Percentiles rank a stretch among this genome's conserved stretches.
These are phyloP conservation scores for Polyplosphaeria fusca DNA, from an alignment of 495 filamentous ascomycete genomes.

Conservation along the genomic window DNA sequence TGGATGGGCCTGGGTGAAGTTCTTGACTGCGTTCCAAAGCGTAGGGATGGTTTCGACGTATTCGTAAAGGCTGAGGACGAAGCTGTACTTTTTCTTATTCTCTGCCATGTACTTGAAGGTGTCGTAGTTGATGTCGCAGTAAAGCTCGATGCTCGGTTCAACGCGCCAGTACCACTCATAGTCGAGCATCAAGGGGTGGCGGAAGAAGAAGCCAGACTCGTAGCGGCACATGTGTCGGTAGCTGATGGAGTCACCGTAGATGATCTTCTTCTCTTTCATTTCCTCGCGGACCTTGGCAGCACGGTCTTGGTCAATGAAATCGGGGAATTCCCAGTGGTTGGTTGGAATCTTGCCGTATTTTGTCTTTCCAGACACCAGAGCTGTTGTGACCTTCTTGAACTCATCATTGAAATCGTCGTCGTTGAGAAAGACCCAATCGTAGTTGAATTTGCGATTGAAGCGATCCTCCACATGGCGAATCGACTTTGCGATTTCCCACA, in stretches of 20 bases:
- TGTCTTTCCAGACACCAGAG: slow-evolving; percentile 84
- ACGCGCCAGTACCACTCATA: slow-evolving; percentile 52
- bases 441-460: slow-evolving; percentile 93
- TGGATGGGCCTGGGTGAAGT: slow-evolving; percentile 83
- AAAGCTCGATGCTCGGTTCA: slow-evolving; percentile 46
- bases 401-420: slow-evolving; percentile 86
- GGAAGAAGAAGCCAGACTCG: slow-evolving; percentile 52
- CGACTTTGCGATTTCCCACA: slow-evolving; percentile 94
- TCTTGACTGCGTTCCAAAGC: slow-evolving; percentile 88
- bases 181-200: slow-evolving; percentile 45
- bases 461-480: slow-evolving; percentile 95
- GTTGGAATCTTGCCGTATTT: slow-evolving; percentile 68
- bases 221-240: slow-evolving; percentile 53
- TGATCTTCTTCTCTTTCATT: slow-evolving; percentile 50
- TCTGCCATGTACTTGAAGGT: slow-evolving; percentile 48
- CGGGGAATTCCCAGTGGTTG: slow-evolving; percentile 52
- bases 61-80: slow-evolving; percentile 66
- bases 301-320: slow-evolving; percentile 55
- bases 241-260: slow-evolving; percentile 80
- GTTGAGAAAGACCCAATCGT: slow-evolving; percentile 99
- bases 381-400: slow-evolving; percentile 87
- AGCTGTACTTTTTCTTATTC: slow-evolving; percentile 47
- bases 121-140: slow-evolving; percentile 49
- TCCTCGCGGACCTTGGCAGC: slow-evolving; percentile 56
- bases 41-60: slow-evolving; percentile 95